Evolutionary conservation across 2,329 filamentous ascomycete genomes (phyloP).

Genomic region (Nothophoma quercina): DNA sequence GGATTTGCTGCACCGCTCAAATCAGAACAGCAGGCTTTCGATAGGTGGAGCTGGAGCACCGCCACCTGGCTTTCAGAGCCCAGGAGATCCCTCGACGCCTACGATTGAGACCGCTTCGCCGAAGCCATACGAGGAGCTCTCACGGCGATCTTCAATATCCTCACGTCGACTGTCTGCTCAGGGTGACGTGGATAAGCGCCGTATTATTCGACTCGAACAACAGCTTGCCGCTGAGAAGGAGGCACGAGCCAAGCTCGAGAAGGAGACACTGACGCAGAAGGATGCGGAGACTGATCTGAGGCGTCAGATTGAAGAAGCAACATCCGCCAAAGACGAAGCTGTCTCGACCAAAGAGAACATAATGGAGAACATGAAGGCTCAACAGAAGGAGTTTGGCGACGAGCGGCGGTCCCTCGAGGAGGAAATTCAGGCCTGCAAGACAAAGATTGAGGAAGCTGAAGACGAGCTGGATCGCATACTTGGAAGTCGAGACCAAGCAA

Average conservation of each 20-base stretch:
- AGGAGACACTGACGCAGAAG: conserved; percentile 68
- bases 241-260: conserved; percentile 69
- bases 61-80: conserved; percentile 43
- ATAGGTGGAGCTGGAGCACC: conserved; percentile 60
- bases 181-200: conserved; percentile 67
- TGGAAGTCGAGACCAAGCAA: conserved; percentile 84
- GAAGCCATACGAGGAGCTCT: conserved; percentile 54
- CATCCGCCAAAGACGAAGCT: conserved; percentile 89
- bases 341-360: conserved; percentile 94
- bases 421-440: conserved; percentile 78
- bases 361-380: conserved; percentile 90
- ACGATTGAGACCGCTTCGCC: conserved; percentile 46
- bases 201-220: conserved; percentile 74
- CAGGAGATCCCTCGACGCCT: conserved; percentile 47
- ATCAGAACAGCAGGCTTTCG: conserved; percentile 61
- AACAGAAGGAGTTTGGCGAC: conserved; percentile 85
- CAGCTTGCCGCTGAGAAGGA: conserved; percentile 80
- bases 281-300: conserved; percentile 67
- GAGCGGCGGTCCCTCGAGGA: conserved; percentile 84
- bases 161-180: conserved; percentile 68
- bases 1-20: conserved; percentile 87
- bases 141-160: conserved; percentile 66
- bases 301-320: conserved; percentile 80
- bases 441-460: conserved; percentile 85
- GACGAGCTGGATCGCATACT: conserved; percentile 88